phyloP scores from a whole-genome alignment of 176 grass and related monocot genomes.

The Eleusine coracana region DNA sequence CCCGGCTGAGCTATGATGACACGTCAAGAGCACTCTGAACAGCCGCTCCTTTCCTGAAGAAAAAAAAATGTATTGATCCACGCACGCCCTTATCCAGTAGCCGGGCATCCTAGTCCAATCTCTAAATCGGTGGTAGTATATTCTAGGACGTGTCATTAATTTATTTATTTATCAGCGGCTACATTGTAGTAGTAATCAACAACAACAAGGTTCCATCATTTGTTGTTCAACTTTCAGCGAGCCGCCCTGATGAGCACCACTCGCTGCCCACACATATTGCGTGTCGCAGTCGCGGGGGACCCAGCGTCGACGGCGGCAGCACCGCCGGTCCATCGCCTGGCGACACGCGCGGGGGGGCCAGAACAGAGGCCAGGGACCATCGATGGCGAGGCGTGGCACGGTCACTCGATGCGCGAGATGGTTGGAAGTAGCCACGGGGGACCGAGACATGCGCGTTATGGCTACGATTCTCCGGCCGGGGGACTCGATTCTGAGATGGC shows the following conservation, averaged over 20 bases:
- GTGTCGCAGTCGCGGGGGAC: slow-evolving; percentile 3
- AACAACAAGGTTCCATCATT: too few species aligned
- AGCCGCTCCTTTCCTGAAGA: background rate
- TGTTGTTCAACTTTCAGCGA: background rate
- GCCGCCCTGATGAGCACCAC: background rate
- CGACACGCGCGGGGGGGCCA: background rate
- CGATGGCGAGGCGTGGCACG: background rate
- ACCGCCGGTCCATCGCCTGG: background rate
- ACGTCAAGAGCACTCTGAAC: background rate
- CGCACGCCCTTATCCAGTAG: too few species aligned
- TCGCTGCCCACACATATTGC: background rate
- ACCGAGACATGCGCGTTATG: background rate
- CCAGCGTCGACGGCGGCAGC: background rate
- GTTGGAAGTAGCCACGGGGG: background rate
- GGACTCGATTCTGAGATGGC: too few species aligned
- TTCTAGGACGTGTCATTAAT: too few species aligned
- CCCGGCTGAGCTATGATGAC: too few species aligned
- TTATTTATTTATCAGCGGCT: background rate
- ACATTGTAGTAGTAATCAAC: background rate
- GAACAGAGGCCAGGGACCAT: background rate
- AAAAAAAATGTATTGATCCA: background rate
- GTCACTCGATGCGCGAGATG: background rate
- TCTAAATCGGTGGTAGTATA: background rate
- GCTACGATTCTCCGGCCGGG: background rate
- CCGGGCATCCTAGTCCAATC: background rate